A percentile compares a stretch with the other conserved stretches of the same genome.
Conservation (phyloP, 306 rosid genomes). For the Quercus aquifolioides region DNA sequence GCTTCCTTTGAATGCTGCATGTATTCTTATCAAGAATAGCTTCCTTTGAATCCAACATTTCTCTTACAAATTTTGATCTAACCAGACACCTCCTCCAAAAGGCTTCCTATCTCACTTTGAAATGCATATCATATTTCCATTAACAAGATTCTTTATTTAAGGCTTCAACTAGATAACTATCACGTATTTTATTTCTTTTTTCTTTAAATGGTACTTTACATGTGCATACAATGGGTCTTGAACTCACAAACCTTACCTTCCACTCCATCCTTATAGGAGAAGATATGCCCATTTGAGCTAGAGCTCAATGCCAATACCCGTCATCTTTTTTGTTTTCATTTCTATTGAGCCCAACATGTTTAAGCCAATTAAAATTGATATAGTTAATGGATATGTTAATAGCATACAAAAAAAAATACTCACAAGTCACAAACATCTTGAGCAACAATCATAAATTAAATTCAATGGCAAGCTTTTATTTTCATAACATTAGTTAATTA, state of each 20-base stretch:
- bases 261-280: not conserved
- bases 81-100: not conserved
- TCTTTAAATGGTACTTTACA: not conserved
- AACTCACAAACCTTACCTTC: not conserved
- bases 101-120: not conserved
- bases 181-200: no score
- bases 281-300: no score
- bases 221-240: not conserved
- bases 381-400: no score
- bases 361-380: not conserved
- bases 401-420: no score
- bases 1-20: not conserved
- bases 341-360: not conserved
- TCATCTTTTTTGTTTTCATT: no score
- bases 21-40: not conserved
- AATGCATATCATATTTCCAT: not conserved
- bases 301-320: no score
- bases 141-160: not conserved
- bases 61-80: not conserved
- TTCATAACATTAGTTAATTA: no score
- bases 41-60: not conserved
- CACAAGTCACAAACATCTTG: not conserved
- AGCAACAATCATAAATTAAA: not conserved
- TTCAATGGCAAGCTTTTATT: not conserved
- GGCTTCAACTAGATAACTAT: not conserved